Conservation (phyloP, 352 stramenopile genomes). For the Globisporangium abappressorium region DNA sequence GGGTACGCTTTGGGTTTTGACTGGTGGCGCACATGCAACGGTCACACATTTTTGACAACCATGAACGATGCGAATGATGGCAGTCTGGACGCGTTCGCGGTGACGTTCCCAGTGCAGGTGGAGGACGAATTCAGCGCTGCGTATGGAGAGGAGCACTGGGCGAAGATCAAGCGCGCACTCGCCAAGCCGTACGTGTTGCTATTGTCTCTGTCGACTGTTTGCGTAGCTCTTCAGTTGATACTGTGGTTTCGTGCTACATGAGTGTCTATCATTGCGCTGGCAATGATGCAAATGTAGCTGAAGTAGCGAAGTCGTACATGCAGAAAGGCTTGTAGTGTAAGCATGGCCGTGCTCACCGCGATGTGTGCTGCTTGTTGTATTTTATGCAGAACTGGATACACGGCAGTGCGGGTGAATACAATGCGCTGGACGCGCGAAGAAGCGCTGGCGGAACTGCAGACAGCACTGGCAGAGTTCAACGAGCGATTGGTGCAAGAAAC, state of each 20-base stretch:
- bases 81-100: slow-evolving; percentile 57
- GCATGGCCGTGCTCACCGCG: neutral
- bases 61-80: slow-evolving; percentile 10
- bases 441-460: slow-evolving; percentile 42
- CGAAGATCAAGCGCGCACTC: slow-evolving; percentile 70
- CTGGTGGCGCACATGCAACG: slow-evolving; percentile 4
- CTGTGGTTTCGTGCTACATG: neutral
- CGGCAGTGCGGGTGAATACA: slow-evolving; percentile 79
- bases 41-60: slow-evolving; percentile 8
- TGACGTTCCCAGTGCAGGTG: slow-evolving; percentile 68
- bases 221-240: neutral
- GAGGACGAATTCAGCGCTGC: slow-evolving; percentile 53
- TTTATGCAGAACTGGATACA: slow-evolving; percentile 52
- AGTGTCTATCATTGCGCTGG: neutral
- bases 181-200: slow-evolving; percentile 44
- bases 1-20: neutral
- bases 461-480: slow-evolving; percentile 57
- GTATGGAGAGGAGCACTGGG: slow-evolving; percentile 66
- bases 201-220: neutral
- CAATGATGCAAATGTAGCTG: neutral
- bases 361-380: slow-evolving; percentile 4
- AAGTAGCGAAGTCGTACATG: neutral
- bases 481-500: slow-evolving; percentile 36
- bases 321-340: neutral
- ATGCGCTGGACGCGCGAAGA: slow-evolving; percentile 53